These are phyloP conservation scores for Saccharomyces pastorianus DNA, from an alignment of 1,139 yeast species.

Conservation along the genomic window DNA sequence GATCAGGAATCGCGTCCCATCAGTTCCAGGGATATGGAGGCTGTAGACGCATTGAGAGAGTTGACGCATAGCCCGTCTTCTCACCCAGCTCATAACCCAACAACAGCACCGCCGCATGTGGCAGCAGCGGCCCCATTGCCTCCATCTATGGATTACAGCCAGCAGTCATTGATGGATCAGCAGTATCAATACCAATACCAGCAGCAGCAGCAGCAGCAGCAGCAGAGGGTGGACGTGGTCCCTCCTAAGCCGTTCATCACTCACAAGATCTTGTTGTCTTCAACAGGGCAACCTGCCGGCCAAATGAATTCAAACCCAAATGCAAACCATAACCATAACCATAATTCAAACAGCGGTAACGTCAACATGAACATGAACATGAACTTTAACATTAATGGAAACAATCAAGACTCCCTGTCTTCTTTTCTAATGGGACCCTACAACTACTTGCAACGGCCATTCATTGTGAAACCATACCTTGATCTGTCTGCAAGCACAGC, in stretches of 20 bases:
- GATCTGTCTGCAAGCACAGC: neutral
- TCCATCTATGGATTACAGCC: neutral
- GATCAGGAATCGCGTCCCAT: constrained; percentile 2
- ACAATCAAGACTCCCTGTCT: neutral
- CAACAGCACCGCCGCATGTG: neutral
- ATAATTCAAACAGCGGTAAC: neutral
- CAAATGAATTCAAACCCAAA: neutral
- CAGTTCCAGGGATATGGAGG: constrained; percentile 13
- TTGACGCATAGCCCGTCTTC: constrained; percentile 12
- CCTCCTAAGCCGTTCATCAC: neutral
- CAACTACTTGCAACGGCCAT: neutral
- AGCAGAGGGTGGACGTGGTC: neutral
- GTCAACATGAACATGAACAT: neutral
- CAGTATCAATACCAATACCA: no score
- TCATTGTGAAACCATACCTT: neutral
- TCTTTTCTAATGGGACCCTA: neutral
- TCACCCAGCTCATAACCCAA: neutral
- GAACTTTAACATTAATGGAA: neutral
- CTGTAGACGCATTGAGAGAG: constrained; percentile 15
- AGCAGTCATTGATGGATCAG: neutral
- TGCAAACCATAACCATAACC: neutral
- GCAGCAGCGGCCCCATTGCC: constrained; percentile 1
- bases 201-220: constrained; percentile 2
- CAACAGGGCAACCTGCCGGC: constrained; percentile 4
- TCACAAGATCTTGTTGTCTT: constrained; percentile 1